Base-by-base conservation (phyloP, 192 early-diverging fungal genomes). In the Dispira parvispora region DNA sequence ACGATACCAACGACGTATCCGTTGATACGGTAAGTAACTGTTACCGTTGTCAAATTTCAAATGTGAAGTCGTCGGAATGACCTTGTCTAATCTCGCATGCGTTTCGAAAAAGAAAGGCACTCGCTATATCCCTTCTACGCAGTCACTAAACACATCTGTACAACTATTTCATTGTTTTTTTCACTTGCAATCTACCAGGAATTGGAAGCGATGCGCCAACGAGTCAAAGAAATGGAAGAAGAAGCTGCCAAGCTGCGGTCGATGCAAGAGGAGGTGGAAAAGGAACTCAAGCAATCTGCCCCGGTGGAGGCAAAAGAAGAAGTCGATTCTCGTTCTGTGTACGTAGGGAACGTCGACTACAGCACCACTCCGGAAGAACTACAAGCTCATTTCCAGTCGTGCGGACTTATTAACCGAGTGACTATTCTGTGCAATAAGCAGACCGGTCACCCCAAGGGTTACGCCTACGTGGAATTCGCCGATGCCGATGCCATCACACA, bases 321-420 rank as follows among this genome's bases (percentile, higher is more conserved):
- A 45, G 83, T 87, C 21, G 94, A 99, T 50, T 64, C 71, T 16
- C 75, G 94, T 67, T 97, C 93, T 28, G 85, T 95, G 54, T 96
- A 95, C 69, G 88, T 97, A 26, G 91, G 94, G 43, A 96, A 92
- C 76, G 93, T 97, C 27, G 96, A 99, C 71, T 99, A 96, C 75
- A 77, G 73, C 46, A 77, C 90, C 26, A 92, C 92, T 57, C 93
- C 96, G 18, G 94, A 96, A 65, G 90, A 96, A 64, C 78, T 99
- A 42, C 92, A 96, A 69, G 84, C 82, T 42, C 92, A 94, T 67
- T 99, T 99, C 64, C 86, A 92, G 72, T 79, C 88, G 10, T 95
- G 93, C 71, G 94, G 96, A 20, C 85, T 85, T 20, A 95, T 99
- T 70, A 99, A 95, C 70, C 81, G 96, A 26, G 90, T 97, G 11